Base-by-base conservation (phyloP, 495 filamentous ascomycete genomes). In the Halenospora varia region DNA sequence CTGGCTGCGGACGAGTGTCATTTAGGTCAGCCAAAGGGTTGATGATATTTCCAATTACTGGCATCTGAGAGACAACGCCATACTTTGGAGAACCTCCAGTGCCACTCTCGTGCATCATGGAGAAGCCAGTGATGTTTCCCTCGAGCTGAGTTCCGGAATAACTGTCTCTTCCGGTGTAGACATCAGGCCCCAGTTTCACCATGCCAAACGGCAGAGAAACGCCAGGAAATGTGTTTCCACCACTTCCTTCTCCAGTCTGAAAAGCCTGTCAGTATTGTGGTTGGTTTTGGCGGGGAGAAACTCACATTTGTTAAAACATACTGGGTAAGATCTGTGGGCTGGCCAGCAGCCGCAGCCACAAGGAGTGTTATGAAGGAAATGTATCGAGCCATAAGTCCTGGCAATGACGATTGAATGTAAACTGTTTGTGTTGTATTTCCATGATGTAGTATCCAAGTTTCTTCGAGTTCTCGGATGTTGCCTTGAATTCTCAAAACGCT, bases 41-140 rank as follows among this genome's bases (percentile, higher is more conserved):
- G 3, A 53, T 56, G 54, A 84, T 64, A 17, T 76, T 70, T 1
- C 81, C 79, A 0, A 79, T 55, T 1, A 84, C 68, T 0, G 87
- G 86, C 66, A 89, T 74, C 61, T 90, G 87, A 3, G 80, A 75
- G 17, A 90, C 82, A 8, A 86, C 83, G 0, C 87, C 86, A 56
- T 89, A 90, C 69, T 88, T 90, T 1, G 87, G 86, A 2, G 86
- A 84, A 11, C 87, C 87, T 1, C 88, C 88, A 9, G 84, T 91
- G 2, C 87, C 87, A 50, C 81, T 83, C 66, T 89, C 87, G 62
- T 90, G 87, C 76, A 88, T 84, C 75, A 89, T 73, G 42, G 81
- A 85, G 68, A 90, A 89, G 9, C 83, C 87, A 8, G 79, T 83
- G 61, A 90, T 80, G 13, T 78, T 76, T 6, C 86, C 86, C 2